Evolutionary conservation across 2,329 filamentous ascomycete genomes (phyloP).

Genomic region (Hypoxylon sp.): DNA sequence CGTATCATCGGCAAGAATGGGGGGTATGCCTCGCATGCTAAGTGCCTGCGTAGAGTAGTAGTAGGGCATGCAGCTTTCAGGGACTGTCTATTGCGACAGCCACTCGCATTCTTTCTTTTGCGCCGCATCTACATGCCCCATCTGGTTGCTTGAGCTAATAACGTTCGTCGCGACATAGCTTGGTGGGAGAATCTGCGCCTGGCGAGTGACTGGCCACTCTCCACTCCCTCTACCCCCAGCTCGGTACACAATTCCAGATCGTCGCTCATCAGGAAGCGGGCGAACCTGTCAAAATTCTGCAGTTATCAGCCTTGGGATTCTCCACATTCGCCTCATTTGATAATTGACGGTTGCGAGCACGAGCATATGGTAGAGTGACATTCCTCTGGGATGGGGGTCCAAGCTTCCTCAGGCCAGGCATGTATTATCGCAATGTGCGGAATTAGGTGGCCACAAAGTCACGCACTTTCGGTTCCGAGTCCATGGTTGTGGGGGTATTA

Average conservation of each 20-base stretch:
- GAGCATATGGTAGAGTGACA: slow-evolving; percentile 28
- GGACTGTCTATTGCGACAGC: slow-evolving; percentile 15
- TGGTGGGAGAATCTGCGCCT: slow-evolving; percentile 18
- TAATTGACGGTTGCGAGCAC: slow-evolving; percentile 33
- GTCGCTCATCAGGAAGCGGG: slow-evolving; percentile 16
- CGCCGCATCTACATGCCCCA: slow-evolving; percentile 38
- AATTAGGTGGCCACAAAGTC: slow-evolving; percentile 40
- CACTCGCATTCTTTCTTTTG: slow-evolving; percentile 27
- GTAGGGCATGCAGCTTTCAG: slow-evolving; percentile 16
- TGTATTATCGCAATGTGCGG: slow-evolving; percentile 31
- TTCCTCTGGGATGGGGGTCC: slow-evolving; percentile 25
- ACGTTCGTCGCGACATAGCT: slow-evolving; percentile 20
- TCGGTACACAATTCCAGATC: slow-evolving; percentile 29
- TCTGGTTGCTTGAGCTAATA: slow-evolving; percentile 32
- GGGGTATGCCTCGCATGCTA: slow-evolving; percentile 26
- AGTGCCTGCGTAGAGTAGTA: slow-evolving; percentile 33
- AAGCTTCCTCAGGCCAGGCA: slow-evolving; percentile 28
- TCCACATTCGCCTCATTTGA: slow-evolving; percentile 43
- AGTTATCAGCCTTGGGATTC: slow-evolving; percentile 39
- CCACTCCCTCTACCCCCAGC: slow-evolving; percentile 17
- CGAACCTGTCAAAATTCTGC: slow-evolving; percentile 43
- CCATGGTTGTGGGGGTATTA: slow-evolving; percentile 46
- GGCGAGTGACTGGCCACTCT: slow-evolving; percentile 6
- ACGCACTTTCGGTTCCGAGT: slow-evolving; percentile 43
- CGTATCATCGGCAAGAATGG: slow-evolving; percentile 14